Percentiles rank a stretch among this genome's conserved stretches.
These are phyloP conservation scores for Ogataea haglerorum DNA, from an alignment of 805 yeast genomes.

Conservation along the genomic window DNA sequence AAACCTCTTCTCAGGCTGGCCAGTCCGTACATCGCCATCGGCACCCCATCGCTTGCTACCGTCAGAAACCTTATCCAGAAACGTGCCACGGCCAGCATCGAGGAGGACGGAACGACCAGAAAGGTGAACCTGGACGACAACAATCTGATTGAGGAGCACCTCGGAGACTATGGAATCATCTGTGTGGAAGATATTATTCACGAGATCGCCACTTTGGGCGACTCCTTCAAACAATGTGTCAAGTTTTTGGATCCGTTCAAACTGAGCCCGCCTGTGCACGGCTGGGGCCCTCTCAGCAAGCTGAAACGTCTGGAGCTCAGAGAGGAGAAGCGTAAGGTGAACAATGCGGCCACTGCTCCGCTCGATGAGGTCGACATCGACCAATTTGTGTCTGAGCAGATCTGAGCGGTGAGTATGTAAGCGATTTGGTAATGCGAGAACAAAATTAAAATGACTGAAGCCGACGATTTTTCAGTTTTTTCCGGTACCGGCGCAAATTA, in stretches of 20 bases:
- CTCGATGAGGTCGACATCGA: conserved; percentile 73
- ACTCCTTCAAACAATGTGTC: conserved; percentile 55
- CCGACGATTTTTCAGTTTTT: background rate
- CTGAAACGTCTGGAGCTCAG: conserved; percentile 59
- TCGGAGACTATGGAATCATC: conserved; percentile 66
- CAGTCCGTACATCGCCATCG: conserved; percentile 70
- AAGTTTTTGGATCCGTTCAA: conserved; percentile 69
- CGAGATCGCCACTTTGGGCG: conserved; percentile 63
- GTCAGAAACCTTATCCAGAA: conserved; percentile 73
- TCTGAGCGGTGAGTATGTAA: conserved; percentile 30
- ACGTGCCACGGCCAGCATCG: conserved; percentile 56
- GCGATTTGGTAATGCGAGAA: background rate
- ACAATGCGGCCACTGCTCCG: conserved; percentile 63
- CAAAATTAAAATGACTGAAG: too few relatives aligned
- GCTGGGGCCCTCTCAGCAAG: conserved; percentile 71
- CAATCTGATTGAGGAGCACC: conserved; percentile 66
- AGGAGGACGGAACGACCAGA: conserved; percentile 27
- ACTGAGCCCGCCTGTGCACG: conserved; percentile 65
- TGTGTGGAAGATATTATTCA: conserved; percentile 81
- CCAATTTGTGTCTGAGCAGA: conserved; percentile 61
- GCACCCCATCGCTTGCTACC: conserved; percentile 69
- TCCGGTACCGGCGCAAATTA: conserved; percentile 17
- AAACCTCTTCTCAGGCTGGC: conserved; percentile 63
- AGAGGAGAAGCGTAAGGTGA: conserved; percentile 47
- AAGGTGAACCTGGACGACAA: conserved; percentile 64